phyloP scores from a whole-genome alignment of 2,329 filamentous ascomycete genomes.

The Paracoccidioides lutzii region DNA sequence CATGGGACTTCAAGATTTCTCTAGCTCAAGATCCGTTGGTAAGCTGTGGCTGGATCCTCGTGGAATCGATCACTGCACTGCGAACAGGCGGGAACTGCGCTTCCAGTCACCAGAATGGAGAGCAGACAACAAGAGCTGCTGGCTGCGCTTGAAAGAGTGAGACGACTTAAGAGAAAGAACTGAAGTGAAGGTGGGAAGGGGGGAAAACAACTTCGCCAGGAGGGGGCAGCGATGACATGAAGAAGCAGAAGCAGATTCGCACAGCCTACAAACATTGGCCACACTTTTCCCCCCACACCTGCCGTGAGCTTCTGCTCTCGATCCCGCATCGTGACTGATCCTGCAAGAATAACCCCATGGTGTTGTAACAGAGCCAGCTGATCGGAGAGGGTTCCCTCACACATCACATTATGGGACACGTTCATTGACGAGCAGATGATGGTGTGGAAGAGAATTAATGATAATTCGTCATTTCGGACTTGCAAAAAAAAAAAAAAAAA shows the following conservation, averaged over 20 bases:
- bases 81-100: not conserved
- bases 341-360: slow-evolving; percentile 10
- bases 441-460: slow-evolving; percentile 7
- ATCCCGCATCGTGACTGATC: slow-evolving; percentile 8
- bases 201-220: not conserved
- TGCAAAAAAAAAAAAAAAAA: too few species aligned
- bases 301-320: slow-evolving; percentile 6
- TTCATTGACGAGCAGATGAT: slow-evolving; percentile 4
- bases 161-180: slow-evolving; percentile 1
- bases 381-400: slow-evolving; percentile 5
- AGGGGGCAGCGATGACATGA: not conserved
- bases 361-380: slow-evolving; percentile 8
- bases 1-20: not conserved
- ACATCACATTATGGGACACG: slow-evolving; percentile 5
- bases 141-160: slow-evolving; percentile 2
- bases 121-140: not conserved
- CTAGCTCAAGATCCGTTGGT: not conserved
- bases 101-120: not conserved
- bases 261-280: slow-evolving; percentile 5
- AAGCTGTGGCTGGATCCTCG: not conserved
- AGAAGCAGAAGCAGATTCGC: not conserved
- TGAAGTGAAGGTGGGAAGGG: not conserved
- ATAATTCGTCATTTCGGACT: slow-evolving; percentile 4
- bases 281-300: slow-evolving; percentile 4
- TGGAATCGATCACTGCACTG: not conserved